Conservation (phyloP, 2,329 filamentous ascomycete species). For the Venturia effusa region DNA sequence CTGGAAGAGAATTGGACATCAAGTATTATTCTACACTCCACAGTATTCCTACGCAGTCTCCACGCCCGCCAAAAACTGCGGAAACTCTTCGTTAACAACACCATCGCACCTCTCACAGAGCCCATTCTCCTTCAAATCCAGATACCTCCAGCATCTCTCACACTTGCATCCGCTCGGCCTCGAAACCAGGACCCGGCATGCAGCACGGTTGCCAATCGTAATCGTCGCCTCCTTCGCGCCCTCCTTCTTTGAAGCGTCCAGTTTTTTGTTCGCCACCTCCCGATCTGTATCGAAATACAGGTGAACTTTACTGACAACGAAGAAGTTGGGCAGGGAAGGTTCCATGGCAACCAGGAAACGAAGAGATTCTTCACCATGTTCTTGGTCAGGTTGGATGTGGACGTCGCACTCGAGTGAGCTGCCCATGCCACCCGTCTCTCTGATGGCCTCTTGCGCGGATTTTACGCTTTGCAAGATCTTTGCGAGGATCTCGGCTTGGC, state of each 20-base stretch:
- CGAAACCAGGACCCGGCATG: constrained; percentile 16
- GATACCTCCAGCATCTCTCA: constrained; percentile 78
- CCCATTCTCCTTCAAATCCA: constrained; percentile 52
- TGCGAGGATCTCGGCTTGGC: background rate
- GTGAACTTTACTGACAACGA: constrained; percentile 31
- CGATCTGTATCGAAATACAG: constrained; percentile 11
- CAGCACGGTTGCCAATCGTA: background rate
- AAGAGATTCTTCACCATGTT: background rate
- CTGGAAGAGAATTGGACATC: background rate
- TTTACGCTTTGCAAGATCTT: background rate
- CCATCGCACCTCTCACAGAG: constrained; percentile 66
- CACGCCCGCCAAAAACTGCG: background rate
- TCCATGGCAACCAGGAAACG: constrained; percentile 14
- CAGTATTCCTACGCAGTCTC: background rate
- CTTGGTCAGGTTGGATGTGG: constrained; percentile 24
- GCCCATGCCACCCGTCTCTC: constrained; percentile 69
- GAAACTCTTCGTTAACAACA: constrained; percentile 35
- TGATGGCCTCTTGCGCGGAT: constrained; percentile 45
- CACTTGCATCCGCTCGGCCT: constrained; percentile 58
- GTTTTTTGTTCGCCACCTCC: constrained; percentile 11
- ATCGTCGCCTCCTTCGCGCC: background rate
- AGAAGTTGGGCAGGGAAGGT: constrained; percentile 27
- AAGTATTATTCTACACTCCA: background rate
- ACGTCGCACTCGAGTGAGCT: constrained; percentile 73
- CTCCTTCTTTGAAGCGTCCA: constrained; percentile 10